Evolutionary conservation across 2,329 filamentous ascomycete species (phyloP).

Genomic region (Xylariaceae sp.): DNA sequence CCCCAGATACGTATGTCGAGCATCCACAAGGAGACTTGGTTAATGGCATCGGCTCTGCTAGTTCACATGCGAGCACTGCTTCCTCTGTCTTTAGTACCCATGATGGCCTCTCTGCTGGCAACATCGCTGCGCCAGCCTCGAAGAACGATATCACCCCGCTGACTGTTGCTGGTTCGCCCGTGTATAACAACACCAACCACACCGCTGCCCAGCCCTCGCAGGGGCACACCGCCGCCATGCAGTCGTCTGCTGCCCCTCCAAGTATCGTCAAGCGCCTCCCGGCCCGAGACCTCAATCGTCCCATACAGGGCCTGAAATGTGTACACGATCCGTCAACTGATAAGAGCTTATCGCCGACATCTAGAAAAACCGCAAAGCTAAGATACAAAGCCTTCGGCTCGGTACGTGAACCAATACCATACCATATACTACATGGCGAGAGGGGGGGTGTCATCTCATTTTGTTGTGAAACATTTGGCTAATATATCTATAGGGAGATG

Average conservation of each 20-base stretch:
- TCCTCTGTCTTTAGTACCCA: conserved; percentile 64
- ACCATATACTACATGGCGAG: conserved; percentile 36
- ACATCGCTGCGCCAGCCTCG: conserved; percentile 37
- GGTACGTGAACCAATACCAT: conserved; percentile 50
- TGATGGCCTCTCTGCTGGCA: conserved; percentile 38
- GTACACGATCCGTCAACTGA: conserved; percentile 52
- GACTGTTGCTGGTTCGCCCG: conserved; percentile 49
- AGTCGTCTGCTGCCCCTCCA: conserved; percentile 26
- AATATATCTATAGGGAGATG: conserved; percentile 74
- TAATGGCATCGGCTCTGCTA: conserved; percentile 66
- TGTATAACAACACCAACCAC: conserved; percentile 32
- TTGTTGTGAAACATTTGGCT: conserved; percentile 48
- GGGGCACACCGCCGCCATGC: conserved; percentile 49
- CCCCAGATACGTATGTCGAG: conserved; percentile 49
- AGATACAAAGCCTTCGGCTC: conserved; percentile 59
- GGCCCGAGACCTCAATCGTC: conserved; percentile 52
- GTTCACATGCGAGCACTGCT: conserved; percentile 63
- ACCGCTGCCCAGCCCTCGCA: conserved; percentile 46
- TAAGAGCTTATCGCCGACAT: conserved; percentile 43
- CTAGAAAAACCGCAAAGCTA: conserved; percentile 54
- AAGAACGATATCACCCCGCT: conserved; percentile 47
- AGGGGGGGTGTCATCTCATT: conserved; percentile 60
- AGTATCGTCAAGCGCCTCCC: conserved; percentile 40
- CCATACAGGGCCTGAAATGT: conserved; percentile 53
- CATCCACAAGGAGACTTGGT: conserved; percentile 59